phyloP scores from a whole-genome alignment of 768 basidiomycete genomes.

The Pholiota conissans region DNA sequence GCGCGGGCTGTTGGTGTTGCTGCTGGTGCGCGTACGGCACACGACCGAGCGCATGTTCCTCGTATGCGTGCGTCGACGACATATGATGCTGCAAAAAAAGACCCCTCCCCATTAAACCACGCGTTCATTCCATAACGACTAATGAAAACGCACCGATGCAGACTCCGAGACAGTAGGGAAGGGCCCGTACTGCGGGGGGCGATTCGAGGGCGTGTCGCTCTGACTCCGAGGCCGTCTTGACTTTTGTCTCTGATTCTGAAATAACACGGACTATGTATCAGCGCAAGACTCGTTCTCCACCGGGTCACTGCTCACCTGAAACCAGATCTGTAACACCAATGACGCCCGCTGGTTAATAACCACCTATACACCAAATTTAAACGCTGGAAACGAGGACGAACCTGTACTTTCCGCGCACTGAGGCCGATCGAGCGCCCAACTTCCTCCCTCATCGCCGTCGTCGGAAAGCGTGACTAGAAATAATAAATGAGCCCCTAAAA shows the following conservation, averaged over 20 bases:
- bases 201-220: constrained; percentile 49
- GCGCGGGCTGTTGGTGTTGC: constrained; percentile 8
- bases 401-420: constrained; percentile 89
- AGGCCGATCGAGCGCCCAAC: constrained; percentile 86
- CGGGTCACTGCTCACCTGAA: constrained; percentile 57
- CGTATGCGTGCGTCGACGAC: constrained; percentile 11
- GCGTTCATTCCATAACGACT: too few species aligned
- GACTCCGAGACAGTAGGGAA: constrained; percentile 48
- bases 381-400: constrained; percentile 47
- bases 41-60: constrained; percentile 15
- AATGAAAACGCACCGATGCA: constrained; percentile 10
- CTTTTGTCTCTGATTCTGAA: constrained; percentile 85
- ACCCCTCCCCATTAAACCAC: too few species aligned
- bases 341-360: constrained; percentile 20
- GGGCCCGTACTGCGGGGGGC: constrained; percentile 62
- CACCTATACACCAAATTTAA: constrained; percentile 8
- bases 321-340: constrained; percentile 69
- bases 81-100: too few species aligned
- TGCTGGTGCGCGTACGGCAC: constrained; percentile 6
- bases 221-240: constrained; percentile 74
- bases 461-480: constrained; percentile 90
- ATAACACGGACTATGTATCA: background rate
- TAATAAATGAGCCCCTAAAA: background rate
- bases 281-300: too few species aligned
- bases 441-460: constrained; percentile 84